phyloP scores from a whole-genome alignment of 1,284 basidiomycete genomes.

The Sporisorium reilianum region DNA sequence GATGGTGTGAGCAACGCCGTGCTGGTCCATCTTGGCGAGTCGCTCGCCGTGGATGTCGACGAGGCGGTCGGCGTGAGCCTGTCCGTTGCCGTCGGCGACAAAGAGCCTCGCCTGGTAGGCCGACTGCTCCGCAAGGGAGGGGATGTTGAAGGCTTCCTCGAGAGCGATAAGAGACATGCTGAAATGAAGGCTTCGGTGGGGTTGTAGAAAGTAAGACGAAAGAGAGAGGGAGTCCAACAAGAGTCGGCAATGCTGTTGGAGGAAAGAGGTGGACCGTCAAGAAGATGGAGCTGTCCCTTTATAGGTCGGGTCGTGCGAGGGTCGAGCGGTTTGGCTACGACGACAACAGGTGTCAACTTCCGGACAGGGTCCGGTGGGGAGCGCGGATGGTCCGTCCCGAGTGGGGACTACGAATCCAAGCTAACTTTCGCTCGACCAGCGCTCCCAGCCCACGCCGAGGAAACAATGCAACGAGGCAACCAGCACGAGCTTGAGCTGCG shows the following conservation, averaged over 20 bases:
- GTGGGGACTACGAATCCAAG: not conserved
- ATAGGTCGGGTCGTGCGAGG: not conserved
- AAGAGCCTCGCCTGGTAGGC: slow-evolving; percentile 51
- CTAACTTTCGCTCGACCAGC: too few species aligned
- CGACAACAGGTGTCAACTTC: not conserved
- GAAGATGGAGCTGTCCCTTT: not conserved
- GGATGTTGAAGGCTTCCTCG: slow-evolving; percentile 54
- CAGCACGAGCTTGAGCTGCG: not conserved
- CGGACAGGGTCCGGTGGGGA: slow-evolving; percentile 1
- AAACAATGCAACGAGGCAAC: not conserved
- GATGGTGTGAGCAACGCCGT: slow-evolving; percentile 60
- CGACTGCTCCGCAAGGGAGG: slow-evolving; percentile 48
- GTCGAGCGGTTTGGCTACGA: not conserved
- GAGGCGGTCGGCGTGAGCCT: slow-evolving; percentile 46
- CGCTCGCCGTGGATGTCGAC: slow-evolving; percentile 60
- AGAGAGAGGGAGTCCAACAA: too few species aligned
- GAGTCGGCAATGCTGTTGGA: not conserved
- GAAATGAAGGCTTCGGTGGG: not conserved
- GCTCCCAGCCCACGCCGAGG: not conserved
- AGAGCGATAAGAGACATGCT: slow-evolving; percentile 47
- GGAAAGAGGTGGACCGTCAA: not conserved
- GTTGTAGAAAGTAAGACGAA: too few species aligned
- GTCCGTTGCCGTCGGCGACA: slow-evolving; percentile 49
- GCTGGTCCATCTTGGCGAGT: slow-evolving; percentile 61
- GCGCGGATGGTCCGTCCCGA: not conserved